phyloP scores from a whole-genome alignment of 495 filamentous ascomycete genomes.

The Penicillium cosmopolitanum region DNA sequence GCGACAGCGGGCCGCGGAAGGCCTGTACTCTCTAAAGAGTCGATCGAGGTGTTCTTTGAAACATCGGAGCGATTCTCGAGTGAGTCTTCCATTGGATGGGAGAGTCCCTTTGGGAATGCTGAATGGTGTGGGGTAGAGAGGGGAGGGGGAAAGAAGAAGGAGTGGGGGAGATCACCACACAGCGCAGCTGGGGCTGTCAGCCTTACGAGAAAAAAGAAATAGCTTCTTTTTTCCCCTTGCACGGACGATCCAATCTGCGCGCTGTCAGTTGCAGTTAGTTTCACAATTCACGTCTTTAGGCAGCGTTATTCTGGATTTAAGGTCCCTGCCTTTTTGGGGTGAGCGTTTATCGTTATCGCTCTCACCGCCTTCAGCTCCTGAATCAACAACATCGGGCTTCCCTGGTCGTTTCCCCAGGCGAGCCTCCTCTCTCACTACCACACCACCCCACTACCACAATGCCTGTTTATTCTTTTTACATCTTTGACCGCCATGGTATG shows the following conservation, averaged over 20 bases:
- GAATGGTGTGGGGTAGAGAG: conserved; percentile 30
- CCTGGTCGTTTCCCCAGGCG: conserved; percentile 28
- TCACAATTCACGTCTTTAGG: neutral
- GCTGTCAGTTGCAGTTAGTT: neutral
- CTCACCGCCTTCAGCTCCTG: conserved; percentile 6
- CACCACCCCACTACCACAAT: conserved; percentile 50
- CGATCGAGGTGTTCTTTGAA: conserved; percentile 21
- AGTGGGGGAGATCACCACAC: conserved; percentile 31
- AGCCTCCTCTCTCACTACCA: conserved; percentile 8
- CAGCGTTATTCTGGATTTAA: neutral
- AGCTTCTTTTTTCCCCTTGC: conserved; percentile 9
- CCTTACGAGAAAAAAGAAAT: conserved; percentile 25
- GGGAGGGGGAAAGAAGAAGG: conserved; percentile 12
- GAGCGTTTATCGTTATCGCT: neutral
- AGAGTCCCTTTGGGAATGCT: no score
- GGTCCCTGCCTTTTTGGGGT: neutral
- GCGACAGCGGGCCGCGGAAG: conserved; percentile 17
- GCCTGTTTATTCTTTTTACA: conserved; percentile 97
- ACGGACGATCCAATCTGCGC: conserved; percentile 11
- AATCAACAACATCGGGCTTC: conserved; percentile 18
- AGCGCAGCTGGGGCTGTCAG: conserved; percentile 23
- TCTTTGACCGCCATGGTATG: conserved; percentile 97
- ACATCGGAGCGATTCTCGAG: conserved; percentile 10
- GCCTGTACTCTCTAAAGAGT: conserved; percentile 13
- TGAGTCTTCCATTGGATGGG: conserved; percentile 23